Evolutionary conservation across 1,284 basidiomycete genomes (phyloP).

Genomic region (Kwoniella shivajii): DNA sequence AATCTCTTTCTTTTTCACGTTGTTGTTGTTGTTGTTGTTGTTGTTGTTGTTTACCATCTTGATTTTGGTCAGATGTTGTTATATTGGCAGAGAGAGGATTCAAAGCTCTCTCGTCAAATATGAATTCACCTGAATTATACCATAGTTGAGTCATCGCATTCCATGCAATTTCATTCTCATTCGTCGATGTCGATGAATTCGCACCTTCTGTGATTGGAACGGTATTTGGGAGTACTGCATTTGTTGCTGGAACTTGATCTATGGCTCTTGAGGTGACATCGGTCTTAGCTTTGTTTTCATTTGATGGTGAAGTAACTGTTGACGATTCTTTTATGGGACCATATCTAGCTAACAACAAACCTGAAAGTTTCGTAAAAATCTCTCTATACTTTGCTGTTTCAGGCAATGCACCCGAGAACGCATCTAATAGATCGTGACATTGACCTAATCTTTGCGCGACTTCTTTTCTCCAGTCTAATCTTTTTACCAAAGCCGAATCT

Average conservation of each 20-base stretch:
- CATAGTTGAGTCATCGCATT: conserved; percentile 40
- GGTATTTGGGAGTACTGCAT: background rate
- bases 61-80: background rate
- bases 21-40: no score
- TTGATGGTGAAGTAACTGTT: no score
- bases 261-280: background rate
- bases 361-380: conserved; percentile 29
- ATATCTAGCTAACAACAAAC: conserved; percentile 25
- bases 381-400: conserved; percentile 28
- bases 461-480: conserved; percentile 24
- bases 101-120: conserved; percentile 21
- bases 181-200: background rate
- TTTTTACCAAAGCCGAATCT: background rate
- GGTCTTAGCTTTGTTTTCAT: background rate
- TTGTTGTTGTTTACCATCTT: background rate
- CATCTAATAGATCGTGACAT: conserved; percentile 36
- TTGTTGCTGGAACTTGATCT: background rate
- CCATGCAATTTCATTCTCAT: conserved; percentile 23
- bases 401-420: conserved; percentile 29
- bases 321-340: conserved; percentile 11
- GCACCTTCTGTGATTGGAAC: background rate
- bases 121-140: conserved; percentile 32
- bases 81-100: background rate
- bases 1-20: background rate
- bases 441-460: conserved; percentile 29